Conservation (phyloP, 495 filamentous ascomycete genomes). For the Penicillium atrosanguineum region DNA sequence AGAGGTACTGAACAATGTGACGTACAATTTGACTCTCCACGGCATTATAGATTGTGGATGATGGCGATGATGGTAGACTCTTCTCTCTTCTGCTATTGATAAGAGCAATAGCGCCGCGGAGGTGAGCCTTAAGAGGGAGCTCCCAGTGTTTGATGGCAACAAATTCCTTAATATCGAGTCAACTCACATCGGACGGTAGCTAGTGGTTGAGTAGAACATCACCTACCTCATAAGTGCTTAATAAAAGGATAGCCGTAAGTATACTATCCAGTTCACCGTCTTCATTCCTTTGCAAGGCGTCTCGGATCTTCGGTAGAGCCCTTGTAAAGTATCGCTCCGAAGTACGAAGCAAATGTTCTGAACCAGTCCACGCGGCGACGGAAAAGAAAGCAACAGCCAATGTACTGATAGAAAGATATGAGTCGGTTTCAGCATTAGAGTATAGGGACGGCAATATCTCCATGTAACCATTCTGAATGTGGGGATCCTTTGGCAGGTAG, state of each 20-base stretch:
- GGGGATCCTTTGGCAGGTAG: constrained; percentile 29
- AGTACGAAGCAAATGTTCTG: constrained; percentile 37
- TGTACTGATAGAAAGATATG: constrained; percentile 54
- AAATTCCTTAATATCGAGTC: constrained; percentile 25
- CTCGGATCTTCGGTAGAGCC: constrained; percentile 53
- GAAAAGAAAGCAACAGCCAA: constrained; percentile 59
- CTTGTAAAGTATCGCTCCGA: constrained; percentile 38
- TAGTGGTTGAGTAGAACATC: background rate
- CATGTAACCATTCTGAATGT: constrained; percentile 32
- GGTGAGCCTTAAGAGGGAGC: constrained; percentile 25
- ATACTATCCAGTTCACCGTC: constrained; percentile 51
- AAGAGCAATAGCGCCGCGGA: constrained; percentile 35
- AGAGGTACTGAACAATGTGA: background rate
- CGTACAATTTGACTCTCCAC: constrained; percentile 37
- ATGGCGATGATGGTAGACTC: constrained; percentile 10
- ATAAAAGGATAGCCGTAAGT: constrained; percentile 59
- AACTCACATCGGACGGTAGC: background rate
- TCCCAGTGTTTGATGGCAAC: constrained; percentile 25
- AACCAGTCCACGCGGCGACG: constrained; percentile 40
- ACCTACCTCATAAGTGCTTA: constrained; percentile 65
- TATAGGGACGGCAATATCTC: constrained; percentile 57
- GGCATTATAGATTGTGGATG: constrained; percentile 21
- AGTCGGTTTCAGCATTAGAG: constrained; percentile 42
- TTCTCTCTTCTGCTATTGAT: constrained; percentile 26
- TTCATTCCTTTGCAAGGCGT: constrained; percentile 49